Conservation (phyloP, 331 rosid genomes). For the Stylosanthes scabra region DNA sequence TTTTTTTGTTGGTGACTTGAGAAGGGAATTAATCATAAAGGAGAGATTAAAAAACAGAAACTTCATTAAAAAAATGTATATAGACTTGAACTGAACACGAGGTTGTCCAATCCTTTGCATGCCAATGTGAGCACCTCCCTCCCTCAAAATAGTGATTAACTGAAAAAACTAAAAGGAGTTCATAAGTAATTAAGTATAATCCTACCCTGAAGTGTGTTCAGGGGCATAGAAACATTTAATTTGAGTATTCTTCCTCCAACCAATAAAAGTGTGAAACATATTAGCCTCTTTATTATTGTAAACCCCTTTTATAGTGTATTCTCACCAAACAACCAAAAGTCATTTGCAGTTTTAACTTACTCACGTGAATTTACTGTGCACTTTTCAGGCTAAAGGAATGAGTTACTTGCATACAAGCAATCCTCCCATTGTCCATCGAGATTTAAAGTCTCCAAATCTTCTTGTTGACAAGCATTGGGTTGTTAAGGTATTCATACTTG, state of each 20-base stretch:
- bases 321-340: constrained; percentile 12
- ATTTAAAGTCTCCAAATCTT: constrained; percentile 91
- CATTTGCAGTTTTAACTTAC: constrained; percentile 4
- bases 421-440: constrained; percentile 94
- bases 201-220: constrained; percentile 19
- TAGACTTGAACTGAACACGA: too few species aligned
- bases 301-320: constrained; percentile 14
- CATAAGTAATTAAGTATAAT: constrained; percentile 34
- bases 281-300: constrained; percentile 30
- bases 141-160: constrained; percentile 5
- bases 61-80: background rate
- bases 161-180: constrained; percentile 36
- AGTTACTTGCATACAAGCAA: constrained; percentile 88
- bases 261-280: constrained; percentile 11
- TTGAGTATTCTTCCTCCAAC: constrained; percentile 24
- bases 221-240: constrained; percentile 17
- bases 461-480: constrained; percentile 95
- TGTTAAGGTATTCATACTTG: constrained; percentile 74
- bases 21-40: background rate
- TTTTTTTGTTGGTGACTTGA: too few species aligned
- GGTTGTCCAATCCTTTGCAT: constrained; percentile 21
- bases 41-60: constrained; percentile 9
- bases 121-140: constrained; percentile 7
- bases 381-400: constrained; percentile 89
- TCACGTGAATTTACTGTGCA: constrained; percentile 35